Evolutionary conservation across 306 rosid species (phyloP).

Genomic region (Prunus armeniaca): DNA sequence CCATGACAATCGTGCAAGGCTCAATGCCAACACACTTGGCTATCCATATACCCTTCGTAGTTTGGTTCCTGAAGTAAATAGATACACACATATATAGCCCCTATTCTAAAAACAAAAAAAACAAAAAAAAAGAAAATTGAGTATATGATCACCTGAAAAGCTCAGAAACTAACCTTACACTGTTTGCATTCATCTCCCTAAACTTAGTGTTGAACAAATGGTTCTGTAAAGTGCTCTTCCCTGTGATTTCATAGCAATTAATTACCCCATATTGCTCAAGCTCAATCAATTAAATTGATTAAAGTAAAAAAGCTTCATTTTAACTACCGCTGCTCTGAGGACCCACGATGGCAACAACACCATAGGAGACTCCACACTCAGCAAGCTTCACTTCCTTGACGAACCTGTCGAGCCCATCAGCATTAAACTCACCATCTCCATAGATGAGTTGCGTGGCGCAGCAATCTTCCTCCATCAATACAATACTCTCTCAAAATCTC

Average conservation of each 20-base stretch:
- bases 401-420: slow-evolving; percentile 54
- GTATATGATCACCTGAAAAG: neutral
- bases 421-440: slow-evolving; percentile 64
- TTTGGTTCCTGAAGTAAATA: slow-evolving; percentile 5
- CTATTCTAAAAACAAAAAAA: neutral
- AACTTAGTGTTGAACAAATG: no score
- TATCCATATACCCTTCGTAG: no score
- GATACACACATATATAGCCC: neutral
- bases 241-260: neutral
- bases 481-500: neutral
- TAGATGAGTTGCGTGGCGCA: slow-evolving; percentile 67
- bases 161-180: no score
- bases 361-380: slow-evolving; percentile 66
- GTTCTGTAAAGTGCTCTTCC: no score
- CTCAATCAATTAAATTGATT: no score
- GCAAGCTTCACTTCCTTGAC: slow-evolving; percentile 37
- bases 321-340: slow-evolving; percentile 85
- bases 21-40: no score
- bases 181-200: no score
- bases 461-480: slow-evolving; percentile 50
- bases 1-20: no score
- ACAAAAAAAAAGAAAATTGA: neutral
- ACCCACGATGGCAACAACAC: slow-evolving; percentile 84
- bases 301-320: neutral
- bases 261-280: neutral